Conservation (phyloP, 2,329 filamentous ascomycete species). For the Pestalotiopsis sp. region DNA sequence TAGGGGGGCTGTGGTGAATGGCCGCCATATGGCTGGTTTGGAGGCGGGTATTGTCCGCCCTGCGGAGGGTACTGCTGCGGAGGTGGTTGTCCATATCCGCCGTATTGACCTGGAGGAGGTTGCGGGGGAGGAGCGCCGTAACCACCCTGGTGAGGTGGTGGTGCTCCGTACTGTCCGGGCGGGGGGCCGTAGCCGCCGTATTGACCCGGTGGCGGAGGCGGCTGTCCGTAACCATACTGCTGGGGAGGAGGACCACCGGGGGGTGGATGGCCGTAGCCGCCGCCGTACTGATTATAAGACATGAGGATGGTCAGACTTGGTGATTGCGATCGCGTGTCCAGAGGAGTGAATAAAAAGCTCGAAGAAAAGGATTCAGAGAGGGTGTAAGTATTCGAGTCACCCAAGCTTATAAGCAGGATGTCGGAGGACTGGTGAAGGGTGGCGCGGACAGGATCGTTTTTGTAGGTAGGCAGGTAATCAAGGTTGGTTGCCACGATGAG, state of each 20-base stretch:
- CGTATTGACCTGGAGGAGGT: constrained; percentile 33
- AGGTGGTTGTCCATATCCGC: constrained; percentile 27
- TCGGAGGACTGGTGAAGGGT: neutral
- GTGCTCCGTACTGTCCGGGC: constrained; percentile 34
- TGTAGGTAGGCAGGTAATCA: neutral
- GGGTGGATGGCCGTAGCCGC: constrained; percentile 16
- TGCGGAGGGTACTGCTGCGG: constrained; percentile 24
- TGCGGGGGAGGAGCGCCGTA: constrained; percentile 39
- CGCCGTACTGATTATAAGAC: constrained; percentile 15
- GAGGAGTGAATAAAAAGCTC: neutral
- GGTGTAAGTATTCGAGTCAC: neutral
- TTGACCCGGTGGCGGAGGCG: constrained; percentile 24
- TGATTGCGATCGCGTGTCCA: neutral
- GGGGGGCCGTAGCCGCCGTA: constrained; percentile 35
- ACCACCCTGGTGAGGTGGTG: constrained; percentile 28
- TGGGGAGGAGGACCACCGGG: constrained; percentile 21
- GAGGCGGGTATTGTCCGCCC: constrained; percentile 9
- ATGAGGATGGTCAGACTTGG: neutral
- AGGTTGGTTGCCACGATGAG: neutral
- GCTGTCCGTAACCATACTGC: constrained; percentile 31
- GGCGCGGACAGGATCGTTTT: neutral
- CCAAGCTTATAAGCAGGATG: neutral
- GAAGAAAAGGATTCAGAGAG: neutral
- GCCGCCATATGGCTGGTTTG: constrained; percentile 2
- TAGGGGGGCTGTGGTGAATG: constrained; percentile 3